Evolutionary conservation across 2,329 filamentous ascomycete genomes (phyloP), one percentile per base, ranked within the genome.

Genomic region (Rutstroemia sydowiana): DNA sequence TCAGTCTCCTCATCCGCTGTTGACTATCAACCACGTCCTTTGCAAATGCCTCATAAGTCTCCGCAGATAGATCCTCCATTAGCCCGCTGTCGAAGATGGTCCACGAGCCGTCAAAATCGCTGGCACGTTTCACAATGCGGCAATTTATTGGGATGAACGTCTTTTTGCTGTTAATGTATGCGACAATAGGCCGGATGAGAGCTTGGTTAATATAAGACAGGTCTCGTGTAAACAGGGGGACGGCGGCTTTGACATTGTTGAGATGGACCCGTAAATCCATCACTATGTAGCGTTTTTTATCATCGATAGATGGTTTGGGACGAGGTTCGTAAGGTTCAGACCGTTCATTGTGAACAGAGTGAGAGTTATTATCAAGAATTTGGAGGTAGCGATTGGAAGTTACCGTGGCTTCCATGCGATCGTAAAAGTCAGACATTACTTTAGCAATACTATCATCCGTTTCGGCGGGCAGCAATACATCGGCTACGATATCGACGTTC

Each of bases 141-240:
- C 93, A 97, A 61, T 85, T 87, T 62, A 98, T 89, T 23, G 93
- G 93, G 40, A 98, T 97, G 65, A 95, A 97, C 0, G 92, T 95
- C 65, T 85, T 85, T 67, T 90, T 88, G 39, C 89, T 88, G 70
- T 98, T 98, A 70, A 98, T 97, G 68, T 97, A 98, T 6, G 93
- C 93, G 37, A 98, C 91, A 55, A 98, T 98, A 14, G 93, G 93
- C 4, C 93, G 83, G 32, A 97, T 88, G 4, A 97, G 82, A 1
- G 93, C 90, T 68, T 95, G 95, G 70, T 96, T 97, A 63, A 96
- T 87, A 68, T 97, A 98, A 1, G 89, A 95, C 45, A 97, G 80
- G 65, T 96, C 87, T 14, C 82, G 85, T 1, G 87, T 95, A 71
- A 98, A 97, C 46, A 97, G 78, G 1, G 93, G 93, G 1, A 98